Base-by-base conservation (phyloP, 768 basidiomycete genomes). In the Mycena epipterygia region DNA sequence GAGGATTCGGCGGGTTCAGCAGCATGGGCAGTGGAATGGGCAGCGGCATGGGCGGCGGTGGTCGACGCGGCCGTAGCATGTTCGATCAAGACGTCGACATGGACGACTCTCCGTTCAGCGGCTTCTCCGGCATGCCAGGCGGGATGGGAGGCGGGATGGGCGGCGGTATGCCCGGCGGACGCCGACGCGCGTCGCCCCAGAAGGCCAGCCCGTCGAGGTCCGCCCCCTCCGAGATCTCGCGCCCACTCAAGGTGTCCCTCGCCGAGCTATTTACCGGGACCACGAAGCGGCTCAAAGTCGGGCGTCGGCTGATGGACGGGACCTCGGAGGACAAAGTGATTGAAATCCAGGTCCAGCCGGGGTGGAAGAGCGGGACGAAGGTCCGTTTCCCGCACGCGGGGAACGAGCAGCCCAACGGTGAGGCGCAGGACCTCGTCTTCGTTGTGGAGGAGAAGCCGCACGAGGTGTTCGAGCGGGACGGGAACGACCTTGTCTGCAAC, bases 361-460 rank as follows among this genome's bases (percentile, higher is more conserved):
- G 97, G 0, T 99, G 96, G 96, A 98, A 98, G 87, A 89, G 90
- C 70, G 97, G 97, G 0, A 98, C 97, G 21, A 98, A 97, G 83
- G 88, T 99, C 68, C 91, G 95, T 46, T 98, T 97, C 81, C 89
- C 94, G 0, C 89, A 89, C 25, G 92, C 95, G 13, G 95, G 95
- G 3, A 96, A 98, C 80, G 95, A 96, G 75, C 85, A 87, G 59
- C 77, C 83, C 16, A 79, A 70, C 37, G 92, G 93, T 14, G 92
- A 92, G 52, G 79, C 93, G 17, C 95, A 96, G 76, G 95, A 97
- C 79, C 87, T 99, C n/a, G 96, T 96, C 35, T 98, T 99, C 78
- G 90, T 97, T 53, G 90, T 98, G n/a, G 97, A 98, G 80, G 96
- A 98, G 82, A 98, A 97, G 81, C 91, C 92, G 12, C 95, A 99